Percentiles rank a stretch among this genome's conserved stretches.
phyloP scores from a whole-genome alignment of 768 basidiomycete species.

The Mycena rosella region DNA sequence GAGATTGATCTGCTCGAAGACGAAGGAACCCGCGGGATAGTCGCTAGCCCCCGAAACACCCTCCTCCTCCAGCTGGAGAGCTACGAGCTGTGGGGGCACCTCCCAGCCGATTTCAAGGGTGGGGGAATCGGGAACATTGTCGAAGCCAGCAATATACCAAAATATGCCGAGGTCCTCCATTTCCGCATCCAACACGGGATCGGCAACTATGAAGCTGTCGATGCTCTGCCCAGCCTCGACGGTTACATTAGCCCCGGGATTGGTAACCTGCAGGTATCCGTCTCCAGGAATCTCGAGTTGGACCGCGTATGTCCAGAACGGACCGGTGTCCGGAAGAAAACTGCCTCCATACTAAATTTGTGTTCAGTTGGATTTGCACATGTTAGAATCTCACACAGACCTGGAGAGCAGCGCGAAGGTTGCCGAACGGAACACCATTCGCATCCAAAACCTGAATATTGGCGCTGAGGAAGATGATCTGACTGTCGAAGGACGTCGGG shows the following conservation, averaged over 20 bases:
- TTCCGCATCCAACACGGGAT: constrained; percentile 5
- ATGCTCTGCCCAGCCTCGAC: constrained; percentile 2
- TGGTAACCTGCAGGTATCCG: constrained; percentile 11
- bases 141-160: constrained; percentile 15
- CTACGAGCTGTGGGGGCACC: constrained; percentile 10
- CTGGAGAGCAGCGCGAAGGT: constrained; percentile 24
- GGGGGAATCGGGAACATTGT: constrained; percentile 14
- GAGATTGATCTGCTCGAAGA: constrained; percentile 21
- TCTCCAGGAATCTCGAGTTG: constrained; percentile 13
- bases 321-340: constrained; percentile 3
- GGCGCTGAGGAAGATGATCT: constrained; percentile 26
- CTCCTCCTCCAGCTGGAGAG: constrained; percentile 22
- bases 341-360: constrained; percentile 28
- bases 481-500: constrained; percentile 22
- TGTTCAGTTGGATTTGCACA: constrained; percentile 14
- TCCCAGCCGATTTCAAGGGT: constrained; percentile 21
- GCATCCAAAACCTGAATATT: constrained; percentile 13
- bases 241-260: background rate
- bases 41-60: constrained; percentile 26
- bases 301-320: constrained; percentile 23
- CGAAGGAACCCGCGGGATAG: constrained; percentile 23
- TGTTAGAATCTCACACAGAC: constrained; percentile 9
- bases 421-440: constrained; percentile 24
- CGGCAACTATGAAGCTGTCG: background rate
- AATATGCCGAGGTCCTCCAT: background rate